Conservation (phyloP, 2,329 filamentous ascomycete genomes). For the Apiospora koreana region DNA sequence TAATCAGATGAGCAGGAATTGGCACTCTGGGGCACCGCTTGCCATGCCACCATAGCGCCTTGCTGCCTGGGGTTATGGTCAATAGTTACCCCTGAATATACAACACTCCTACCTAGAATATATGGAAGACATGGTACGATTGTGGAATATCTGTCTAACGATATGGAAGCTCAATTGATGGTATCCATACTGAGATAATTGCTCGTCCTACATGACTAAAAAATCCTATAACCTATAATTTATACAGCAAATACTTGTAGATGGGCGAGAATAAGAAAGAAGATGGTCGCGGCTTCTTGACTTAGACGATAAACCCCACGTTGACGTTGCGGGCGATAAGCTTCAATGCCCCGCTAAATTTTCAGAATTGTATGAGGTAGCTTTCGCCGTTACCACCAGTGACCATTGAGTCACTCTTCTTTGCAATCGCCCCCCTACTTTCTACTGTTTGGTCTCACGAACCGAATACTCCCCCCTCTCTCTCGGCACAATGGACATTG, state of each 20-base stretch:
- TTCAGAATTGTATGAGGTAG: conserved; percentile 9
- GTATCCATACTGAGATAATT: too few relatives aligned
- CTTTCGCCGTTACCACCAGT: neutral
- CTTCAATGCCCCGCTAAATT: neutral
- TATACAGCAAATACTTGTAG: too few relatives aligned
- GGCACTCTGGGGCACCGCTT: neutral
- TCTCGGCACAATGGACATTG: neutral
- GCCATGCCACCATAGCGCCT: neutral
- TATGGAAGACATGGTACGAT: too few relatives aligned
- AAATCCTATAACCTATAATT: too few relatives aligned
- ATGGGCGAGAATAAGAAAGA: too few relatives aligned
- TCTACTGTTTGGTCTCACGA: neutral
- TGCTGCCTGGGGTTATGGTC: neutral
- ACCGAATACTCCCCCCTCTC: neutral
- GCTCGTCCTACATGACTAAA: too few relatives aligned
- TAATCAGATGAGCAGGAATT: too few relatives aligned
- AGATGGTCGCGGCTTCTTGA: too few relatives aligned
- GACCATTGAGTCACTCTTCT: neutral
- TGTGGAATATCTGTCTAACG: neutral
- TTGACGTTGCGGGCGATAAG: neutral
- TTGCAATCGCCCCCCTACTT: neutral
- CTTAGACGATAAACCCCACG: neutral
- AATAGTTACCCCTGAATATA: neutral
- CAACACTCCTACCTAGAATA: neutral
- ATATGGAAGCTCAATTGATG: too few relatives aligned